Percentiles rank a stretch among this genome's conserved stretches.
These are phyloP conservation scores for Rhododendron kiyosumense DNA, from an alignment of 148 eudicot genomes.

Conservation along the genomic window DNA sequence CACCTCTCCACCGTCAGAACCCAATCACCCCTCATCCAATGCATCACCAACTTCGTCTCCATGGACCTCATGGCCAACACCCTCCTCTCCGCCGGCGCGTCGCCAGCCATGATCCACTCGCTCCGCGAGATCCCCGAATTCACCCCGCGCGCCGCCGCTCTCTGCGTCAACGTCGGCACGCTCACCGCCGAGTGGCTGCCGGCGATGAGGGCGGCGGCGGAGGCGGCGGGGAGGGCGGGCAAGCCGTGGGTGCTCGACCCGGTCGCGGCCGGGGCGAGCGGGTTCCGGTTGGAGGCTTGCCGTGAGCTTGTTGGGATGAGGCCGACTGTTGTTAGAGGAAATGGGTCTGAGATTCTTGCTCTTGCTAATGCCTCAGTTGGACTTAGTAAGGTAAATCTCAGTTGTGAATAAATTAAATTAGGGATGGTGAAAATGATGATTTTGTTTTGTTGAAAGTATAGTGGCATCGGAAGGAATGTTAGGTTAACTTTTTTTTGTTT, in stretches of 20 bases:
- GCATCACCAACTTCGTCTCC: constrained; percentile 71
- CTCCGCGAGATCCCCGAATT: constrained; percentile 55
- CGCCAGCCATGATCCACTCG: constrained; percentile 69
- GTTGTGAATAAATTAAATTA: background rate
- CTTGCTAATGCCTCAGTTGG: constrained; percentile 52
- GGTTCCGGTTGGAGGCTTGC: constrained; percentile 71
- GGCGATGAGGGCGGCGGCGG: constrained; percentile 69
- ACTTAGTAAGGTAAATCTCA: constrained; percentile 38
- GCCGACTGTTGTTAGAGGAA: constrained; percentile 78
- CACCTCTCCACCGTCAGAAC: constrained; percentile 10
- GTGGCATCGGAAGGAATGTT: background rate
- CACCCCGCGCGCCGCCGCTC: constrained; percentile 53
- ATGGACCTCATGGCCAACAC: constrained; percentile 72
- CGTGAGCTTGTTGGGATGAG: constrained; percentile 55
- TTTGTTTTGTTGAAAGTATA: background rate
- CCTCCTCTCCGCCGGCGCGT: constrained; percentile 61
- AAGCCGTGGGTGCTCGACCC: constrained; percentile 97
- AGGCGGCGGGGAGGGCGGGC: constrained; percentile 21
- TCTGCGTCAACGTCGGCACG: constrained; percentile 69
- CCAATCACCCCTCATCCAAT: constrained; percentile 49
- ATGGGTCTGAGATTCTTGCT: constrained; percentile 85
- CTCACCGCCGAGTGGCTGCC: constrained; percentile 58
- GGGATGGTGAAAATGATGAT: background rate
- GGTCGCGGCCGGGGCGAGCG: constrained; percentile 70
- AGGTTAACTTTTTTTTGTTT: too few species aligned